Evolutionary conservation across 805 yeast genomes (phyloP), one percentile per base, ranked within the genome.

Genomic region (Hanseniaspora guilliermondii): DNA sequence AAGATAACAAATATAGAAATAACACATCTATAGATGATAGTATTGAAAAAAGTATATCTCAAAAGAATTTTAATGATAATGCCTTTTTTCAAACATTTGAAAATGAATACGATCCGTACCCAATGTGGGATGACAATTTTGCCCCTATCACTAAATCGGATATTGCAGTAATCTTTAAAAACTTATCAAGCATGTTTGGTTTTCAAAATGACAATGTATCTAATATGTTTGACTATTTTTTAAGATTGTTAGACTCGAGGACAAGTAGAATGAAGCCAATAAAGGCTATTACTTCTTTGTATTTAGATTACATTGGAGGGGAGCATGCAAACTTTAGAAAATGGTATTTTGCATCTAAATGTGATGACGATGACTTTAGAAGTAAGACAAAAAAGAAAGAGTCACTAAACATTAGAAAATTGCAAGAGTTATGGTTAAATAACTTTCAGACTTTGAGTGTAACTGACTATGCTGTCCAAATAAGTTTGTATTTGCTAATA

Each of bases 251-350:
- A 57, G 96, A 91, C 62, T 89, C 97, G 7, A 77, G 96, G 56
- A 77, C 95, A 0, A 79, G 94, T 57, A 76, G 97, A 57, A 78
- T 83, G 76, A 67, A 80, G 1, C 85, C 95, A 4, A 66, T 71
- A 39, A 75, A 70, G 54, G 97, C 97, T 0, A 70, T 89, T 55
- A 64, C 79, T 2, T 78, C 93, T 0, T 69, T 91, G 32, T 97
- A 89, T 68, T 82, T 87, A 1, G 95, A 89, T 58, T 91, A 91
- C 67, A 86, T 91, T 58, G 97, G 96, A 0, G 97, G 97, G 17
- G 85, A 81, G 50, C 73, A 81, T 57, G 78, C 97, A 3, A 89
- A 89, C 68, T 91, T 82, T 68, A 78, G 83, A 63, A 87, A 85
- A 67, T 89, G 97, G 97, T 87, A 81, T 66, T 85, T 89, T 68